These are phyloP conservation scores for Cladosporium sp. DNA, from an alignment of 2,329 filamentous ascomycete species.

Conservation along the genomic window DNA sequence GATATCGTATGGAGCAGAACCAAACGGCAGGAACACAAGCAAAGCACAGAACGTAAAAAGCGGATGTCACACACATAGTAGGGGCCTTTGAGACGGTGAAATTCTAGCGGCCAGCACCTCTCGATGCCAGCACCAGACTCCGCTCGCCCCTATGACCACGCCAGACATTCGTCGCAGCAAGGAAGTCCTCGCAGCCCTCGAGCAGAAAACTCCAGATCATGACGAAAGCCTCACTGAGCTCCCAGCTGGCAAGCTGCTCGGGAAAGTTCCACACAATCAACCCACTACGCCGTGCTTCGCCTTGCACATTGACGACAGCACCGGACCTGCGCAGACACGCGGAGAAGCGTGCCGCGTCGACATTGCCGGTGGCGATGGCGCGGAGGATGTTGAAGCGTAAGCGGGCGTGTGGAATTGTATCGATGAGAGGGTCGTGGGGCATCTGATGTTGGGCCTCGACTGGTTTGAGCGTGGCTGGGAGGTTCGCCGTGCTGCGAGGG, in stretches of 20 bases:
- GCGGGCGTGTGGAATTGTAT: conserved; percentile 26
- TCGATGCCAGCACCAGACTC: not conserved
- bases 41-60: not conserved
- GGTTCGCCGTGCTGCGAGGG: not conserved
- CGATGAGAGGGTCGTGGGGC: conserved; percentile 27
- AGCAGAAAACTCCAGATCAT: conserved; percentile 38
- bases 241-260: conserved; percentile 39
- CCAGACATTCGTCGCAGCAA: conserved; percentile 40
- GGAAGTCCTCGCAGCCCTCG: conserved; percentile 36
- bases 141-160: conserved; percentile 31
- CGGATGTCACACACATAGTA: no score
- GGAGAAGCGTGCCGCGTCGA: conserved; percentile 23
- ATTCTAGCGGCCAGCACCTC: not conserved
- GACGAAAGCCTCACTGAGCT: conserved; percentile 39
- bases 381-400: conserved; percentile 27
- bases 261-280: conserved; percentile 39
- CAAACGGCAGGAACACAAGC: not conserved
- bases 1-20: not conserved
- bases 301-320: conserved; percentile 21
- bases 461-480: conserved; percentile 23
- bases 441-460: conserved; percentile 26
- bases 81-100: no score
- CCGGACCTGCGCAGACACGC: conserved; percentile 24
- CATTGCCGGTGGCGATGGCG: conserved; percentile 21
- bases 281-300: conserved; percentile 25